phyloP scores from a whole-genome alignment of 257 asterid genomes.

The Ehretia macrophylla region DNA sequence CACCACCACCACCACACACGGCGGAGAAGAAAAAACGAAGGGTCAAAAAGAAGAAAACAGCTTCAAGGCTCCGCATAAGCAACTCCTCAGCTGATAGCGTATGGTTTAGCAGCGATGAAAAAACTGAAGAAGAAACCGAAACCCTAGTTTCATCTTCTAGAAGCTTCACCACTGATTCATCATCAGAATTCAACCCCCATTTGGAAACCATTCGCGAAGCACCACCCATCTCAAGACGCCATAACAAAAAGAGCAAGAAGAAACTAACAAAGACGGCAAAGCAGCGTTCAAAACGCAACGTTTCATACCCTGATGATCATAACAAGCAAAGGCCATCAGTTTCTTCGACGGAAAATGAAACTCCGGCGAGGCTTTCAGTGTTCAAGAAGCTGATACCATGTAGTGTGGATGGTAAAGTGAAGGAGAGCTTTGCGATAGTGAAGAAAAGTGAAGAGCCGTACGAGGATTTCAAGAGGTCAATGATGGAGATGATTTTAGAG shows the following conservation, averaged over 20 bases:
- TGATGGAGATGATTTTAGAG: constrained; percentile 92
- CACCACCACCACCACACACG: constrained; percentile 10
- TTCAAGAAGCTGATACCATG: constrained; percentile 71
- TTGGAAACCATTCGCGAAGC: constrained; percentile 27
- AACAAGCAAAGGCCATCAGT: constrained; percentile 20
- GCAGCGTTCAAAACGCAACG: constrained; percentile 3
- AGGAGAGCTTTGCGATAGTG: constrained; percentile 85
- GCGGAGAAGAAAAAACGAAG: constrained; percentile 22
- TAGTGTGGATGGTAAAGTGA: constrained; percentile 68
- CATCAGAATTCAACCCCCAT: constrained; percentile 30
- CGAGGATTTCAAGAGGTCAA: constrained; percentile 80
- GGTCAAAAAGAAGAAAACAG: constrained; percentile 29
- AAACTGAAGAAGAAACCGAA: constrained; percentile 20
- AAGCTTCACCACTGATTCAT: constrained; percentile 28
- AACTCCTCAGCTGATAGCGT: constrained; percentile 60
- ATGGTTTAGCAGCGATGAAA: constrained; percentile 35
- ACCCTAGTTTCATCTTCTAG: constrained; percentile 32
- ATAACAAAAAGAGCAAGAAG: constrained; percentile 16
- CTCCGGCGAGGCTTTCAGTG: constrained; percentile 69
- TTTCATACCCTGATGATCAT: neutral
- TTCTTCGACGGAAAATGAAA: constrained; percentile 25
- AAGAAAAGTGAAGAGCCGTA: constrained; percentile 72
- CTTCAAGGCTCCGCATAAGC: constrained; percentile 31
- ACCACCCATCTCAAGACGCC: constrained; percentile 6
- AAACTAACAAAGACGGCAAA: neutral